A percentile compares a stretch with the other conserved stretches of the same genome.
Conservation (phyloP, 192 early-diverging fungal genomes). For the Jimgerdemannia flammicorona region DNA sequence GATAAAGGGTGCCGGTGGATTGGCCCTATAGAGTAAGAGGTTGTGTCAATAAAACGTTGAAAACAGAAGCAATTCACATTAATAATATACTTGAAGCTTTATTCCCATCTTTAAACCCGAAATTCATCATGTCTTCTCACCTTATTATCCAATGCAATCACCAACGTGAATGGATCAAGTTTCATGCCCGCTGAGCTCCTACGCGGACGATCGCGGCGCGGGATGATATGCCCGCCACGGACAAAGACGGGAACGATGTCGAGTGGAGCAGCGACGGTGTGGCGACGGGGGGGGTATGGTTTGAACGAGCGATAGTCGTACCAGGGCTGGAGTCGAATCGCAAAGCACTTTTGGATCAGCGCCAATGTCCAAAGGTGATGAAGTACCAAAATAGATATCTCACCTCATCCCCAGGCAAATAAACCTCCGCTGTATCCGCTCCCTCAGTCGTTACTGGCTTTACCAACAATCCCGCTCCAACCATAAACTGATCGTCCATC, state of each 20-base stretch:
- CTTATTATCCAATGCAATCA: conserved; percentile 69
- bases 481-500: conserved; percentile 90
- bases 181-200: conserved; percentile 76
- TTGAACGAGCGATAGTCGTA: conserved; percentile 67
- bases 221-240: conserved; percentile 88
- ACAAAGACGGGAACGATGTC: conserved; percentile 83
- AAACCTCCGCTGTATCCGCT: conserved; percentile 55
- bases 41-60: background rate
- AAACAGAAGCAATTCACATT: too few relatives aligned
- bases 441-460: conserved; percentile 63
- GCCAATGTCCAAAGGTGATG: too few relatives aligned
- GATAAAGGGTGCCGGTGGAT: conserved; percentile 77
- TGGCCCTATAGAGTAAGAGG: conserved; percentile 33
- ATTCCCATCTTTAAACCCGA: background rate
- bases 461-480: conserved; percentile 78
- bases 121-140: conserved; percentile 22
- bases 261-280: conserved; percentile 58
- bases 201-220: conserved; percentile 80
- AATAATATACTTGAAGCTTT: background rate
- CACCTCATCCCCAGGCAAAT: conserved; percentile 67
- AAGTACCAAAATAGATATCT: conserved; percentile 31
- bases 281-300: conserved; percentile 18
- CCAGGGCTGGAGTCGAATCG: conserved; percentile 43
- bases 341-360: too few relatives aligned
- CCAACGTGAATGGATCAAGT: conserved; percentile 88